These are phyloP conservation scores for Solanum hybrid DNA, from an alignment of 305 asterid genomes.

Conservation along the genomic window DNA sequence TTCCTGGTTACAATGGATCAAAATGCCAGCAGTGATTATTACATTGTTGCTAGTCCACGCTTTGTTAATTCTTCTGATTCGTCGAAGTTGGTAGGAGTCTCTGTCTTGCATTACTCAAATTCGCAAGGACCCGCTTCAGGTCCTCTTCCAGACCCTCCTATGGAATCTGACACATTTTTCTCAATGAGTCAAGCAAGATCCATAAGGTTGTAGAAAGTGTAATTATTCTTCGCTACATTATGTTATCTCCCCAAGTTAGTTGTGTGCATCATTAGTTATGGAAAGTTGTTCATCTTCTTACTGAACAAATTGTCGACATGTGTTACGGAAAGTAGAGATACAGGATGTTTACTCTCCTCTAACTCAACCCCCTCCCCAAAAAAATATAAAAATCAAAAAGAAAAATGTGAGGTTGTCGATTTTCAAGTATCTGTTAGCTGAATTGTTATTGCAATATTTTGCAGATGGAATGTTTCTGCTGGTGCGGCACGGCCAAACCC, in stretches of 20 bases:
- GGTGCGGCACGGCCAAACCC: conserved; percentile 97
- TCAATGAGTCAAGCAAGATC: conserved; percentile 96
- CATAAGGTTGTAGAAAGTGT: conserved; percentile 57
- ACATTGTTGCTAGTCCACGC: conserved; percentile 83
- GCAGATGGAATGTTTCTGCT: conserved; percentile 78
- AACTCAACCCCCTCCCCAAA: not conserved
- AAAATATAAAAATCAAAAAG: not conserved
- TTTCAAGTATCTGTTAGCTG: conserved; percentile 10
- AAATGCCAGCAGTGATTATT: conserved; percentile 66
- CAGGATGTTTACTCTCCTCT: not conserved
- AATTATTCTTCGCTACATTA: conserved; percentile 14
- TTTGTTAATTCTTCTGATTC: conserved; percentile 44
- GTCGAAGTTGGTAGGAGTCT: conserved; percentile 62
- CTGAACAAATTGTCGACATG: not conserved
- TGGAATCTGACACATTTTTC: conserved; percentile 68
- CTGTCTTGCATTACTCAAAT: conserved; percentile 73
- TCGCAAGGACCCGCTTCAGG: conserved; percentile 81
- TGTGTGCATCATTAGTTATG: conserved; percentile 4
- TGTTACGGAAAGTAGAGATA: not conserved
- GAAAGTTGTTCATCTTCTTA: conserved; percentile 4
- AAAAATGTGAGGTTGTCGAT: not conserved
- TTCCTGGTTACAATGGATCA: conserved; percentile 88
- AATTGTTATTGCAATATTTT: conserved; percentile 11
- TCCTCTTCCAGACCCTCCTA: conserved; percentile 94
- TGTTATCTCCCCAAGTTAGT: conserved; percentile 18